Evolutionary conservation across 306 rosid genomes (phyloP), one percentile per base, ranked within the genome.

Genomic region (Dalbergia cochinchinensis): DNA sequence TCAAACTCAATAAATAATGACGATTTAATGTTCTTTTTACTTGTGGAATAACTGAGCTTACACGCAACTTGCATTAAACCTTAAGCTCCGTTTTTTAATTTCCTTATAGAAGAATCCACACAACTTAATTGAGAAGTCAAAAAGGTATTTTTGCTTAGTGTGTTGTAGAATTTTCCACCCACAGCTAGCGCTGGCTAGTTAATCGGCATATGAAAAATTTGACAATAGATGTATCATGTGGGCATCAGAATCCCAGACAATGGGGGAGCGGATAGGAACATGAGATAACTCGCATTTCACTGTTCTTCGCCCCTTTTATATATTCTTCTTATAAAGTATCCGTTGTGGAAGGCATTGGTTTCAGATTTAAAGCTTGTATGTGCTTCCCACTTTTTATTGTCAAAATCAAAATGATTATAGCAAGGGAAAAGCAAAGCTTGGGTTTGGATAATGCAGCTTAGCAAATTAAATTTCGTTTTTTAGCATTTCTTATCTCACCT

Each of bases 361-460:
- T 53, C n/a, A 7, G 37, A 33, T 13, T 37, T 65, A 48, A 48
- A 42, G 47, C 47, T 48, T 48, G 54, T 19, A 14, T 60, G 62
- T 60, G 83, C 33, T 69, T 78, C 34, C 53, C 81, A 65, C 77
- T 11, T n/a, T 73, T 58, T 72, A 65, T 50, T 51, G 69, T 73
- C 80, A 65, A 66, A 80, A 47, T 35, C 70, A 74, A 57, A 73
- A 55, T 65, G 79, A 80, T 80, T 55, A 18, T 11, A 34, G 34
- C 41, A 39, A 33, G 11, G 59, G 22, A 0, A 53, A 53, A 53
- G 59, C 59, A 53, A 53, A 53, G 13, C 44, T 53, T 59, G 31
- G 19, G 8, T 14, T 48, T 51, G 33, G 42, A 80, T 54, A 65
- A 64, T 18, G 69, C 68, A 42, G 70, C 44, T 33, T 44, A 73